Evolutionary conservation across 2,329 filamentous ascomycete species (phyloP).

Genomic region (Fonsecaea multimorphosa): DNA sequence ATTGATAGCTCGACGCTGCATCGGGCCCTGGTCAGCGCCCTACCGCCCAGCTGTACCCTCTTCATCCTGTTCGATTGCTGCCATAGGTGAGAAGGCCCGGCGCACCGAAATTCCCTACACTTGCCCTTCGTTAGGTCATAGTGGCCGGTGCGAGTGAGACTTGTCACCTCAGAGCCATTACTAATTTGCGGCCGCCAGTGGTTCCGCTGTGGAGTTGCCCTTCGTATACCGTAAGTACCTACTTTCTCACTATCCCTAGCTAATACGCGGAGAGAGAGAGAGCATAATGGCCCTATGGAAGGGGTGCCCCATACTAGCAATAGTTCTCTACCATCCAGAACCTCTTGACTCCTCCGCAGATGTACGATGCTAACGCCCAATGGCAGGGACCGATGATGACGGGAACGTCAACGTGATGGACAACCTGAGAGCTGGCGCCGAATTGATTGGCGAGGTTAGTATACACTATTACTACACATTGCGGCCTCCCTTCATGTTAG

Average conservation of each 20-base stretch:
- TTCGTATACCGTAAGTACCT: slow-evolving; percentile 59
- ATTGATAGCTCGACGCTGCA: slow-evolving; percentile 55
- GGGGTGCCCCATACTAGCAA: no score
- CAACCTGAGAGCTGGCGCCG: slow-evolving; percentile 59
- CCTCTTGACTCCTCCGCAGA: no score
- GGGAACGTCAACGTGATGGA: slow-evolving; percentile 63
- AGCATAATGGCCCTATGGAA: no score
- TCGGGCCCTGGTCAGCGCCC: slow-evolving; percentile 43
- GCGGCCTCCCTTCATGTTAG: no score
- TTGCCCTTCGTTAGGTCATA: background rate
- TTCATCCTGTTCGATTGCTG: slow-evolving; percentile 64
- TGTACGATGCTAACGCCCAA: background rate
- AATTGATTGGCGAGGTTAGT: slow-evolving; percentile 58
- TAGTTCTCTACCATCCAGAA: no score
- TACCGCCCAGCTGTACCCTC: slow-evolving; percentile 49
- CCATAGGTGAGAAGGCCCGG: slow-evolving; percentile 50
- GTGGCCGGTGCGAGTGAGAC: background rate
- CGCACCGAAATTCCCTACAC: no score
- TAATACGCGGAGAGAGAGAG: no score
- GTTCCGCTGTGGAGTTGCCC: slow-evolving; percentile 64
- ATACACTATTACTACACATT: slow-evolving; percentile 31
- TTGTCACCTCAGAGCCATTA: slow-evolving; percentile 5
- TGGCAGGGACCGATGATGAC: slow-evolving; percentile 56
- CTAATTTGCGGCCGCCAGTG: slow-evolving; percentile 45
- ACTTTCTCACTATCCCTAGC: no score